Evolutionary conservation across 768 basidiomycete genomes (phyloP).

Genomic region (Hypsizygus marmoreus): DNA sequence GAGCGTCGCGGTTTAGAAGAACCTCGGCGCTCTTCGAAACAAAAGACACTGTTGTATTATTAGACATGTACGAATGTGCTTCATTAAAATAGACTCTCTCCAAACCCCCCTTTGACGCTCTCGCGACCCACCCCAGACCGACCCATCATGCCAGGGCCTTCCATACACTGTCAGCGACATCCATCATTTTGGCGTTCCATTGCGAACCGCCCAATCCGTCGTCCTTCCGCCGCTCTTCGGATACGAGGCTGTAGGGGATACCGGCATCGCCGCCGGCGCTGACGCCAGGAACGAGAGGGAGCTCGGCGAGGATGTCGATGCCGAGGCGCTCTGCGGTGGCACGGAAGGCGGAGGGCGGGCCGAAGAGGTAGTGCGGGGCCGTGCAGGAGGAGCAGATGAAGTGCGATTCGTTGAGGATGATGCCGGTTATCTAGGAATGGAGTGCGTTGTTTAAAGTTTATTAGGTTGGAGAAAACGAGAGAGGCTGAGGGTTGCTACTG

Average conservation of each 20-base stretch:
- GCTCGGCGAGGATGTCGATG: slow-evolving; percentile 71
- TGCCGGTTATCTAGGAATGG: slow-evolving; percentile 70
- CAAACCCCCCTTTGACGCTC: too few relatives aligned
- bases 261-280: slow-evolving; percentile 76
- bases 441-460: slow-evolving; percentile 1
- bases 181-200: slow-evolving; percentile 19
- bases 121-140: too few relatives aligned
- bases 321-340: slow-evolving; percentile 56
- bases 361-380: slow-evolving; percentile 66
- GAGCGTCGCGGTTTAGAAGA: background rate
- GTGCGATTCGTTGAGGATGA: slow-evolving; percentile 86
- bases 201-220: slow-evolving; percentile 13
- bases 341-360: slow-evolving; percentile 65
- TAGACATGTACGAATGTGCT: slow-evolving; percentile 10
- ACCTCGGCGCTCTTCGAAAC: background rate
- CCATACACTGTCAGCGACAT: slow-evolving; percentile 16
- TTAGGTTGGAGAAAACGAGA: background rate
- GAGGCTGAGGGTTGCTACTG: slow-evolving; percentile 24
- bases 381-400: slow-evolving; percentile 78
- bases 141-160: too few relatives aligned
- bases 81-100: slow-evolving; percentile 10
- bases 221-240: slow-evolving; percentile 11
- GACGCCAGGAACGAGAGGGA: slow-evolving; percentile 78
- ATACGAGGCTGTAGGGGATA: slow-evolving; percentile 19
- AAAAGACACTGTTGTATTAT: slow-evolving; percentile 8